Evolutionary conservation across 768 basidiomycete species (phyloP), one percentile per base, ranked within the genome.

Genomic region (Bullera alba): DNA sequence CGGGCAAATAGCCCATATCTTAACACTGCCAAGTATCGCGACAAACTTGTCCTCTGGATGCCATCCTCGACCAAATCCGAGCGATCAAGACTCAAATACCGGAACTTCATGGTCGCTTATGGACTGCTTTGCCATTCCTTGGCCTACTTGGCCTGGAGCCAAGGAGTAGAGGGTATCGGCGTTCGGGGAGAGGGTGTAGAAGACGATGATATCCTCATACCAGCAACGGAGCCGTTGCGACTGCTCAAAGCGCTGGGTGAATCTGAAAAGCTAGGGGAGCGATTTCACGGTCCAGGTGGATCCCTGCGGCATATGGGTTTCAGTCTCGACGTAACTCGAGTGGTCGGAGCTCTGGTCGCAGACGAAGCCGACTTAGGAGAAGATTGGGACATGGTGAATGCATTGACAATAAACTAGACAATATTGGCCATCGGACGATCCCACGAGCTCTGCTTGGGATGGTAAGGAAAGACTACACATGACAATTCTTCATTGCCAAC

Each of bases 141-240:
- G 2, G 55, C 66, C 1, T 68, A 68, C 35, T 47, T 68, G 4
- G 66, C 66, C 6, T 68, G 57, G 58, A 58, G 49, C 1, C 63
- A 65, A 45, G 63, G 63, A 10, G 66, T 63, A 7, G 35, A 53
- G 22, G 57, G 57, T 16, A 57, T 66, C n/a, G 62, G 62, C 7
- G 44, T 63, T 12, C 42, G 36, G 16, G 36, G 42, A 32, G 55
- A 51, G 8, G 55, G 35, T 5, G 50, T 26, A 12, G 42, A 49
- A 4, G 38, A 39, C 21, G 54, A 47, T 2, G 49, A 46, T 5
- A 35, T 53, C 1, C 17, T 46, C n/a, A 54, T 65, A 37, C 48
- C 63, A 2, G 49, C 56, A 3, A 65, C 63, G 12, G 38, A 43
- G 2, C 36, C 60, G n/a, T 48, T 65, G 4, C 45, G 53, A 28